These are phyloP conservation scores for Mycosphaerelloides madeirae DNA, from an alignment of 2,329 filamentous ascomycete genomes.

Conservation along the genomic window DNA sequence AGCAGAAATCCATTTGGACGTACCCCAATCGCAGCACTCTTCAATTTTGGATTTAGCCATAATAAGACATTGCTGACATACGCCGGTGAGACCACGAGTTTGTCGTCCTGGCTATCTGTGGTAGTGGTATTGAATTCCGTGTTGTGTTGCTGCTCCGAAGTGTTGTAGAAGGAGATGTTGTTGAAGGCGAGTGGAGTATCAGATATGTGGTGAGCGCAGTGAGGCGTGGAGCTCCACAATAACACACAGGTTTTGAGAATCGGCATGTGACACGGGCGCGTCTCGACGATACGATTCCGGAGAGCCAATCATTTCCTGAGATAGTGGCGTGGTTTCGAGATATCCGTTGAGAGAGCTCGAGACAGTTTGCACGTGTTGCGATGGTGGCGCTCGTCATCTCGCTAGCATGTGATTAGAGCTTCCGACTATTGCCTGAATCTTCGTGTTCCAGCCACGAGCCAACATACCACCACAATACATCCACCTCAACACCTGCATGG, in stretches of 20 bases:
- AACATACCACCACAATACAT: neutral
- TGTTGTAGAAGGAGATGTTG: neutral
- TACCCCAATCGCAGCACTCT: constrained; percentile 7
- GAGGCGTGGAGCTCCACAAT: too few species aligned
- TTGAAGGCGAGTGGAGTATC: neutral
- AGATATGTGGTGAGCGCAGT: neutral
- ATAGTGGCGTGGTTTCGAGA: too few species aligned
- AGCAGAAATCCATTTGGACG: constrained; percentile 2
- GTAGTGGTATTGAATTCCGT: neutral
- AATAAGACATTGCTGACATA: neutral
- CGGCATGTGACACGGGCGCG: too few species aligned
- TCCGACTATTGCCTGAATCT: neutral
- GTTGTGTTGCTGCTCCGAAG: neutral
- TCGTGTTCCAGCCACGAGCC: neutral
- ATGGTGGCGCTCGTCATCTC: too few species aligned
- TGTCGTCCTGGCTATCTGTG: too few species aligned
- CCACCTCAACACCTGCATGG: neutral
- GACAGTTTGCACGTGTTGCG: too few species aligned
- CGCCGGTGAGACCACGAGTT: neutral
- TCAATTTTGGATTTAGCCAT: constrained; percentile 1
- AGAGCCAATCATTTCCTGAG: too few species aligned
- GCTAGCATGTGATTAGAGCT: too few species aligned
- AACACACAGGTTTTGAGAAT: too few species aligned
- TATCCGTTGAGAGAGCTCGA: too few species aligned
- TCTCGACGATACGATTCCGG: too few species aligned